A percentile compares a stretch with the other conserved stretches of the same genome.
Evolutionary conservation across 352 stramenopile species (phyloP).

Genomic region (Phytophthora pisi): DNA sequence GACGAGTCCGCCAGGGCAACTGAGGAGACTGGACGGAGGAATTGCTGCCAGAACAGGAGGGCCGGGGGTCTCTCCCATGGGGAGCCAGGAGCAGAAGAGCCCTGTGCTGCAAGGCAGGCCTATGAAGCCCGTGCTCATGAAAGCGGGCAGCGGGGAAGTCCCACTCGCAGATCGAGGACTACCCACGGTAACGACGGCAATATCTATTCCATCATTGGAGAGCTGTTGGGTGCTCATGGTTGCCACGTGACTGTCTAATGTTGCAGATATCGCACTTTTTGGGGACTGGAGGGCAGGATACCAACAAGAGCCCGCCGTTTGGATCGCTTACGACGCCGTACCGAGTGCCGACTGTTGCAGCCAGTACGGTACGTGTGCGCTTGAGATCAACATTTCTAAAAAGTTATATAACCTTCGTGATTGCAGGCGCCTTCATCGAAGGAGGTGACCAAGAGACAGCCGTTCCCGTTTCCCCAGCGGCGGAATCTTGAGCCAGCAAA

Average conservation of each 20-base stretch:
- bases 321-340: constrained; percentile 30
- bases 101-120: constrained; percentile 23
- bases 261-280: constrained; percentile 33
- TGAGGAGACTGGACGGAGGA: constrained; percentile 21
- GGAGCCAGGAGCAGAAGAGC: constrained; percentile 43
- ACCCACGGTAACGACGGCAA: constrained; percentile 32
- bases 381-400: background rate
- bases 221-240: no score
- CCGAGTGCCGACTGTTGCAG: constrained; percentile 3
- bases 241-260: background rate
- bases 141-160: constrained; percentile 7
- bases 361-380: constrained; percentile 23
- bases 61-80: constrained; percentile 8
- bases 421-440: constrained; percentile 33
- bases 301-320: constrained; percentile 17
- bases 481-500: constrained; percentile 23
- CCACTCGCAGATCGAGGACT: constrained; percentile 16
- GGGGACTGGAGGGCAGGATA: constrained; percentile 21
- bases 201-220: background rate
- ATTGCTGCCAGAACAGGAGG: constrained; percentile 4
- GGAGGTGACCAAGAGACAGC: constrained; percentile 25
- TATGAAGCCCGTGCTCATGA: constrained; percentile 34
- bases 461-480: constrained; percentile 27
- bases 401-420: background rate
- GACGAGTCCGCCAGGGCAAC: constrained; percentile 18